Evolutionary conservation across 1,284 basidiomycete genomes (phyloP), one percentile per base, ranked within the genome.

Genomic region (Schizophyllum amplum): DNA sequence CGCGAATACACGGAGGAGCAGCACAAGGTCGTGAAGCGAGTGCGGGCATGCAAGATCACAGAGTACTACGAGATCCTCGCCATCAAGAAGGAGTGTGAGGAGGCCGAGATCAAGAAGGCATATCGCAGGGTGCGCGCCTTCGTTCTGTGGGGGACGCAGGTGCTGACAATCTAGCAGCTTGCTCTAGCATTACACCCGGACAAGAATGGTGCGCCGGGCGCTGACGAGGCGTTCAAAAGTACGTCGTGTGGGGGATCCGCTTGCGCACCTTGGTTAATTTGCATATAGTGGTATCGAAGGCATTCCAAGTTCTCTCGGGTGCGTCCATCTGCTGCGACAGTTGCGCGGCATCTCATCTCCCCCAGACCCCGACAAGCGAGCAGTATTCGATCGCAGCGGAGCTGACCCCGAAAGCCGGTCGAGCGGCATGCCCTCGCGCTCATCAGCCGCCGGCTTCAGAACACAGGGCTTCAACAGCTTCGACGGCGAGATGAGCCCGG

Each of bases 151-250:
- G 27, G 7, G 52, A 9, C 53, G 52, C 60, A 51, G 54, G 4
- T 51, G 33, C 51, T 33, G 53, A 27, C 9, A 51, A 47, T 54
- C 24, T 62, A n/a, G 15, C 63, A 96, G 92, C 81, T 98, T 57
- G 96, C 96, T 46, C 75, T 99, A 58, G 90, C 90, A 53, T 72
- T 98, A 61, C 96, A 98, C 75, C 96, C 96, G 0, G 96, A 99
- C 72, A 98, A 98, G 77, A 98, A 98, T 67, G 90, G 92, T 17
- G 97, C 97, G 20, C 96, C 97, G 13, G 94, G 95, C 20, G 96
- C 97, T 15, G 97, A 99, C 63, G 97, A 99, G 71, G 97, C 97
- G 1, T 99, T 99, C 78, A 99, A 99, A 77, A 80, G 93, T 97
- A 67, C 59, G 88, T 80, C n/a, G n/a, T n/a, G n/a, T n/a, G n/a